Evolutionary conservation across 2,329 filamentous ascomycete species (phyloP), one percentile per base, ranked within the genome.

Genomic region (Amesomyces nigricolor): DNA sequence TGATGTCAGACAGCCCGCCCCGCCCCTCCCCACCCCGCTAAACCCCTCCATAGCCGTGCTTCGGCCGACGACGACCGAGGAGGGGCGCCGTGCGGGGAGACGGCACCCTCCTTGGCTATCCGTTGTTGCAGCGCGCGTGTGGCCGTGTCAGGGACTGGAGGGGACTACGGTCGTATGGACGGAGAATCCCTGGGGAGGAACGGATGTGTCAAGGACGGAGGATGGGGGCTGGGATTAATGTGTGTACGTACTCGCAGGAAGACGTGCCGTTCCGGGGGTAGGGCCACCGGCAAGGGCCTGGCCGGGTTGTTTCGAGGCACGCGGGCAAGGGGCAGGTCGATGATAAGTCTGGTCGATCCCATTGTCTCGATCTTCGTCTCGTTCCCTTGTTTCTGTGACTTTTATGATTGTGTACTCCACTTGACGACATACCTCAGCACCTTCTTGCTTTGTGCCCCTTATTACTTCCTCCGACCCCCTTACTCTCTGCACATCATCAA

Each of bases 41-140:
- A 40, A 45, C 50, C 50, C 54, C 47, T 52, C 47, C 56, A 61
- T 63, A 63, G 57, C 62, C 62, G 61, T 49, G 48, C 56, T 44
- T 59, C 54, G 61, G 58, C 62, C 62, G 62, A 63, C 47, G 57
- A 42, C 57, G 58, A 55, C 59, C 60, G 61, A 59, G 50, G 58
- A 62, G 61, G 59, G 56, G 58, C 46, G 13, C 48, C 35, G 19
- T 16, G 42, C 43, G 43, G 51, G 56, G 39, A 26, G 39, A 47
- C 52, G 46, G 45, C 13, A 11, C n/a, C 19, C 16, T 39, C 26
- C 5, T 35, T 35, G 32, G 32, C 32, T 35, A 35, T 11, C 32
- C 32, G 32, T 35, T 4, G 32, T 26, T 13, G 32, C 32, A 2
- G 42, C 22, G 17, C n/a, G n/a, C 4, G 5, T 42, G 42, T 11